Conservation (phyloP, 108 stramenopile genomes). For the Cyclotella sp. region DNA sequence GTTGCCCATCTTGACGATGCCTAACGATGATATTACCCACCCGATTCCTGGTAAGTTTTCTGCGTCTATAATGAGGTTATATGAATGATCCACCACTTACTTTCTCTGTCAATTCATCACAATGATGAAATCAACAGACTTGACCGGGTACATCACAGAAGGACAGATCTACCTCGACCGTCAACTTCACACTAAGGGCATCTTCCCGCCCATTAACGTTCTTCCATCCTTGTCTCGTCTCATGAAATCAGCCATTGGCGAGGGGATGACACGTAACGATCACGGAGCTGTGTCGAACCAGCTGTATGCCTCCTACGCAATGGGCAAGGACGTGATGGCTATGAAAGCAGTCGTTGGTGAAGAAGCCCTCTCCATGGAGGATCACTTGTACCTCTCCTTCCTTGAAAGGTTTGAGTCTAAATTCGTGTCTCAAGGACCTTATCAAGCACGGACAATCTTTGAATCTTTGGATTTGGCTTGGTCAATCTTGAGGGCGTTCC, state of each 20-base stretch:
- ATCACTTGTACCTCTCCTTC: constrained; percentile 98
- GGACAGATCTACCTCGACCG: constrained; percentile 99
- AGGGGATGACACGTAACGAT: constrained; percentile 98
- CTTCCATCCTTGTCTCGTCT: constrained; percentile 98
- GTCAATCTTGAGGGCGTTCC: constrained; percentile 98
- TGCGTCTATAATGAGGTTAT: neutral
- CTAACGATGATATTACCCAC: constrained; percentile 99
- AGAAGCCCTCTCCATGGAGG: constrained; percentile 99
- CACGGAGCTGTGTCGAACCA: constrained; percentile 99
- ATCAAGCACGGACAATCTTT: constrained; percentile 98
- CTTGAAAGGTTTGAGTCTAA: constrained; percentile 98
- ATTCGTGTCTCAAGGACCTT: constrained; percentile 97
- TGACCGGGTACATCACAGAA: constrained; percentile 99
- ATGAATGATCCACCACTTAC: neutral
- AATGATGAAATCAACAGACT: constrained; percentile 36
- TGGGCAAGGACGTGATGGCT: constrained; percentile 99
- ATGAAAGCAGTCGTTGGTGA: constrained; percentile 99
- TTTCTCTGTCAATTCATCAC: too few relatives aligned
- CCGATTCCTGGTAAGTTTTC: constrained; percentile 92
- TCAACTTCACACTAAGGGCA: constrained; percentile 97
- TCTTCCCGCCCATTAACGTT: constrained; percentile 99
- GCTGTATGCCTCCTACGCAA: constrained; percentile 98
- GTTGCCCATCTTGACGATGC: constrained; percentile 99
- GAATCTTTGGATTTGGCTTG: constrained; percentile 99
- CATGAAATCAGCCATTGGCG: constrained; percentile 99